Percentiles rank a stretch among this genome's conserved stretches.
phyloP scores from a whole-genome alignment of 345 rosid species.

The Leavenworthia alabamica region DNA sequence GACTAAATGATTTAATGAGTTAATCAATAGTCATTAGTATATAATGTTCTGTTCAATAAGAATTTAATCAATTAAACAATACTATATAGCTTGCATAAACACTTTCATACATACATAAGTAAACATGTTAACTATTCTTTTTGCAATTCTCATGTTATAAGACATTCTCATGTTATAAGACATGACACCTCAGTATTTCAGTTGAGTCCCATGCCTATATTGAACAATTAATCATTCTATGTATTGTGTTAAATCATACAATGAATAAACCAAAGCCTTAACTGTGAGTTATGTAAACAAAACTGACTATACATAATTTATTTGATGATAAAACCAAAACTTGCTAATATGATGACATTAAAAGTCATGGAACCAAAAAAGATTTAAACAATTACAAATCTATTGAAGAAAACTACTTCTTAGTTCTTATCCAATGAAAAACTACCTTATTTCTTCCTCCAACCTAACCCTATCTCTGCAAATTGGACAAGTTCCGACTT shows the following conservation, averaged over 20 bases:
- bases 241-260: too few relatives aligned
- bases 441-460: slow-evolving; percentile 20
- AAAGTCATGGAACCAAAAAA: background rate
- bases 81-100: too few relatives aligned
- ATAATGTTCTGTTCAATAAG: background rate
- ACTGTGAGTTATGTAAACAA: background rate
- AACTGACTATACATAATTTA: slow-evolving; percentile 8
- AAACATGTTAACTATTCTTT: too few relatives aligned
- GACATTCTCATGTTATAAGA: too few relatives aligned
- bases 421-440: too few relatives aligned
- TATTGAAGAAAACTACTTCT: too few relatives aligned
- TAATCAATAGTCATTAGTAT: background rate
- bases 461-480: slow-evolving; percentile 49
- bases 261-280: too few relatives aligned
- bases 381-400: slow-evolving; percentile 19
- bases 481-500: slow-evolving; percentile 63
- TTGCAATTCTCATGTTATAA: background rate
- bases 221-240: too few relatives aligned
- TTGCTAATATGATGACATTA: background rate
- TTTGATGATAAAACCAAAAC: slow-evolving; percentile 11
- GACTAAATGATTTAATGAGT: slow-evolving; percentile 1
- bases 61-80: background rate
- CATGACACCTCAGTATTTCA: slow-evolving; percentile 6
- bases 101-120: too few relatives aligned
- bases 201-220: background rate